Base-by-base conservation (phyloP, 1,139 yeast genomes). In the Sugiyamaella novakii region DNA sequence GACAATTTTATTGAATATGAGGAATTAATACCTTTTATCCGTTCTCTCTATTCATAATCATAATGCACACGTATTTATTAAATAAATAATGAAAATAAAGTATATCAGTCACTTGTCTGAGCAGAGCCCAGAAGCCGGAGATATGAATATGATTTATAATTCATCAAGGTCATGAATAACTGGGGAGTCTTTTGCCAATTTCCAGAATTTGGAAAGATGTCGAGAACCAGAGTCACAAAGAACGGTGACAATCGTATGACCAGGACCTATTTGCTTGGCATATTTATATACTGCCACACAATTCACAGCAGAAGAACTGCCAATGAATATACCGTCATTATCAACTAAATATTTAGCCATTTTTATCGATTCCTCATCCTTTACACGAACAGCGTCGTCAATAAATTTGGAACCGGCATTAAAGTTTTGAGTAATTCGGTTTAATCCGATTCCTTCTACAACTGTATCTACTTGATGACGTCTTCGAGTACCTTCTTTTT, bases 401-500 rank as follows among this genome's bases (percentile, higher is more conserved):
- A 92, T 82, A 54, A 69, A 75, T 7, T 51, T 53, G 33, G 59
- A 47, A 0, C 89, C 98, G 43, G 77, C 79, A 44, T 74, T 70
- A 64, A 92, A 87, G 65, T 92, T 92, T 62, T 78, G 78, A 0
- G 98, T 92, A 30, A 92, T 71, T 56, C 98, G 73, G 61, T 88
- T 92, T 50, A 92, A 71, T 0, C 98, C 98, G 37, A 92, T 85
- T 0, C 98, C 98, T 67, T 92, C 98, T 1, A 92, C 84, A 2
- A 91, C 67, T 0, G 98, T 92, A 66, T 92, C 98, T 1, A 92
- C 98, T 67, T 92, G 98, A 64, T 92, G 98, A 58, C 98, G 75
- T 63, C 98, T 77, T 59, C 98, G 75, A 0, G 94, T 87, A 0
- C 98, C 98, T 69, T 92, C 98, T 58, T 77, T 82, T 66, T 92